Conservation (phyloP, 805 yeast genomes). For the Debaryomyces hansenii region DNA sequence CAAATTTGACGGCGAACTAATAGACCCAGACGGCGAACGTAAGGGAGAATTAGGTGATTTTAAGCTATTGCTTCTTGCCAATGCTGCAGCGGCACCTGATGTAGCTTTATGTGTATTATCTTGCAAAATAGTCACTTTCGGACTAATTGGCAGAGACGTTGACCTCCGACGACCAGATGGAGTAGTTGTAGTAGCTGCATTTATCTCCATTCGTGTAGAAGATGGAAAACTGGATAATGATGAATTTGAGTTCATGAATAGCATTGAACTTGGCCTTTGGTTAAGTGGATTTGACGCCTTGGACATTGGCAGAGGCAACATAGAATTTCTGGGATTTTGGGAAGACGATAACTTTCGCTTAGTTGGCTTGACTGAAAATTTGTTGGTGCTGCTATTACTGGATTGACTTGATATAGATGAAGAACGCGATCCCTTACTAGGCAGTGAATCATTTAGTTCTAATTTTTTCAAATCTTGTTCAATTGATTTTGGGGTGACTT, state of each 20-base stretch:
- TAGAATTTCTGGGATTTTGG: slow-evolving; percentile 13
- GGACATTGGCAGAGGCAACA: slow-evolving; percentile 3
- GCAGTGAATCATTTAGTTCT: slow-evolving; percentile 12
- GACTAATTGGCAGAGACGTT: slow-evolving; percentile 33
- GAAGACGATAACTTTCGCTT: slow-evolving; percentile 1
- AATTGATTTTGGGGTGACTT: background rate
- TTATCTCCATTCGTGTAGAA: slow-evolving; percentile 1
- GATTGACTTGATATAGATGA: slow-evolving; percentile 26
- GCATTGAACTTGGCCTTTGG: slow-evolving; percentile 25
- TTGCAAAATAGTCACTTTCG: background rate
- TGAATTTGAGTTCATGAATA: slow-evolving; percentile 20
- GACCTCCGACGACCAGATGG: slow-evolving; percentile 31
- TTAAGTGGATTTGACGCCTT: slow-evolving; percentile 4
- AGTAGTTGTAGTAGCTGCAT: slow-evolving; percentile 7
- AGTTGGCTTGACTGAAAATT: slow-evolving; percentile 16
- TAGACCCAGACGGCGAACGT: slow-evolving; percentile 21
- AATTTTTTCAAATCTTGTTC: slow-evolving; percentile 14
- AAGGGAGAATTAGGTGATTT: slow-evolving; percentile 4
- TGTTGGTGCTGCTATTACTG: slow-evolving; percentile 14
- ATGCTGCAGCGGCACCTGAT: slow-evolving; percentile 37
- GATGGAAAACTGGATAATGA: slow-evolving; percentile 10
- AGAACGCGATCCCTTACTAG: slow-evolving; percentile 22
- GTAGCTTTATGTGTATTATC: slow-evolving; percentile 14
- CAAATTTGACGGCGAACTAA: slow-evolving; percentile 4
- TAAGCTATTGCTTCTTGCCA: slow-evolving; percentile 13